phyloP scores from a whole-genome alignment of 169 alveolate species.

The Babesia gibsoni region DNA sequence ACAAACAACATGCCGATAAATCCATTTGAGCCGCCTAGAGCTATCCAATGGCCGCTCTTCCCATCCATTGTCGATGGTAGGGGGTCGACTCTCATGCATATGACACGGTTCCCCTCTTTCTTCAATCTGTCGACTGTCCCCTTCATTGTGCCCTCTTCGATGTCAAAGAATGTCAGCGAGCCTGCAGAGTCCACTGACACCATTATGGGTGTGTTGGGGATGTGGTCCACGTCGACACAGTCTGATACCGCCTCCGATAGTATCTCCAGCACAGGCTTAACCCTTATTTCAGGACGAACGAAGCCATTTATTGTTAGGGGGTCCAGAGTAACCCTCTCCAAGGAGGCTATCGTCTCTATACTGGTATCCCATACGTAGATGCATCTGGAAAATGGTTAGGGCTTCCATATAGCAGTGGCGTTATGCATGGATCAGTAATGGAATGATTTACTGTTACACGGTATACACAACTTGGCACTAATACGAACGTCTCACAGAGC shows the following conservation, averaged over 20 bases:
- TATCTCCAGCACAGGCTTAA: conserved; percentile 19
- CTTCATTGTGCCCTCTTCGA: neutral
- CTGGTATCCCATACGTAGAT: conserved; percentile 57
- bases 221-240: conserved; percentile 33
- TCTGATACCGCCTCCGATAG: neutral
- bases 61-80: neutral
- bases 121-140: neutral
- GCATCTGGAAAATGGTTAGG: no score
- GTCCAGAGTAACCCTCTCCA: conserved; percentile 24
- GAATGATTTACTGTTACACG: no score
- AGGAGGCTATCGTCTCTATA: conserved; percentile 6
- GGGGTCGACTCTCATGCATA: neutral
- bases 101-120: neutral
- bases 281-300: conserved; percentile 30
- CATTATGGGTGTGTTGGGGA: neutral
- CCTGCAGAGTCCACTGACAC: neutral
- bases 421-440: no score
- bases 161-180: neutral
- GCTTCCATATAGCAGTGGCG: no score
- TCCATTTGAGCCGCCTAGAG: conserved; percentile 13
- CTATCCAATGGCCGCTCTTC: neutral
- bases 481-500: no score
- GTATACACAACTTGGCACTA: no score
- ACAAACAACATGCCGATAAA: neutral
- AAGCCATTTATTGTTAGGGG: conserved; percentile 47